phyloP scores from a whole-genome alignment of 2,329 filamentous ascomycete genomes.

The Penicillium sp. region DNA sequence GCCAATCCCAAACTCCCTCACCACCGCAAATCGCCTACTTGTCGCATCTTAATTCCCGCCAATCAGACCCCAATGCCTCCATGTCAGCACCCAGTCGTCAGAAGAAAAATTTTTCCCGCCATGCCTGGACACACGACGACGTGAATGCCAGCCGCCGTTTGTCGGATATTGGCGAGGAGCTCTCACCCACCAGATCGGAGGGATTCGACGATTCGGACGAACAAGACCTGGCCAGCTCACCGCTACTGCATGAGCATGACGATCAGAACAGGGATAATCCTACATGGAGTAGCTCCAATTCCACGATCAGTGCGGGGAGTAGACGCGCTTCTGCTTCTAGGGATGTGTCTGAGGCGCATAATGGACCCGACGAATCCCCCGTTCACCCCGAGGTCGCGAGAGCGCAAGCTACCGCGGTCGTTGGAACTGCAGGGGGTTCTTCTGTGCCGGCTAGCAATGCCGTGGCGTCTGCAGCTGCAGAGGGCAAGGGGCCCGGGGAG shows the following conservation, averaged over 20 bases:
- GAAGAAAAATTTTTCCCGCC: conserved; percentile 36
- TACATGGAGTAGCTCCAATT: conserved; percentile 38
- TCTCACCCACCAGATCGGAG: conserved; percentile 28
- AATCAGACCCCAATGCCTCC: conserved; percentile 24
- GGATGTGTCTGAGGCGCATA: conserved; percentile 11
- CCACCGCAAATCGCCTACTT: conserved; percentile 51
- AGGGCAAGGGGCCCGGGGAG: conserved; percentile 52
- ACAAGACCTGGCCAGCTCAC: conserved; percentile 15
- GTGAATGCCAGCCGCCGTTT: conserved; percentile 43
- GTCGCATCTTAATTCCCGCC: conserved; percentile 42
- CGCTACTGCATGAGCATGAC: conserved; percentile 51
- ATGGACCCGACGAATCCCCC: conserved; percentile 6
- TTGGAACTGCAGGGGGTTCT: not conserved
- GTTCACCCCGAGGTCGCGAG: conserved; percentile 9
- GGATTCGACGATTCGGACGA: conserved; percentile 17
- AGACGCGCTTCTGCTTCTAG: conserved; percentile 19
- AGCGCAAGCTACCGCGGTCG: conserved; percentile 8
- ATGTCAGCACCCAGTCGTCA: conserved; percentile 8
- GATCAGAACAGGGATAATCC: conserved; percentile 49
- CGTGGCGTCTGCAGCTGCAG: conserved; percentile 41
- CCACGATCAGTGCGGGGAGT: conserved; percentile 38
- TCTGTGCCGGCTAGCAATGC: conserved; percentile 15
- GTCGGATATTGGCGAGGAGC: conserved; percentile 49
- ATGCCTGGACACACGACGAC: conserved; percentile 38
- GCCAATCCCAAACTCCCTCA: conserved; percentile 50